Evolutionary conservation across 106 monocot species (phyloP), one percentile per base, ranked within the genome.

Genomic region (Gastrodia elata): DNA sequence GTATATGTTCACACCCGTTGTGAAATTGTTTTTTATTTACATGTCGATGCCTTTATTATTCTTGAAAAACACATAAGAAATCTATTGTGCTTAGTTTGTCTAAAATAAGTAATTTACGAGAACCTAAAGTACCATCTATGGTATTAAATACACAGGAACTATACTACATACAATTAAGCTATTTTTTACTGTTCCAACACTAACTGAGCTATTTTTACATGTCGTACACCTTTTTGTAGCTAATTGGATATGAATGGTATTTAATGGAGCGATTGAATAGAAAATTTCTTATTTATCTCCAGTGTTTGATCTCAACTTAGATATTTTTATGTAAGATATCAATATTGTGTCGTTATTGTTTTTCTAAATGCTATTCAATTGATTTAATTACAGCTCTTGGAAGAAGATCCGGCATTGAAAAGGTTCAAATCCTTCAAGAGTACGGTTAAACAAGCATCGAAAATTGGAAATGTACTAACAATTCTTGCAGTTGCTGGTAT

Each of bases 351-450:
- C 30, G 32, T 61, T 32, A 32, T 61, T 61, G 30, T 4, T 67
- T 35, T 37, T 67, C 16, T 67, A 35, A 16, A 36, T 67, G 36
- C n/a, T 36, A 38, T 67, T 24, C 52, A 52, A 61, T 61, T 28
- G 30, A 61, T 61, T 32, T 32, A 30, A 37, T 67, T 38, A 36
- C 82, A 84, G 82, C 84, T 88, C 38, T 74, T 89, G 78, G 89
- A 89, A 79, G 89, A 80, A 80, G 85, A 89, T 74, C 65, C 83
- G 48, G 80, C 89, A 38, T 79, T 85, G 56, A 89, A 83, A 74
- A 85, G 61, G 75, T 85, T 89, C 61, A 83, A 85, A 74, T 89
- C 85, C 35, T 85, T 83, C 71, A 85, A 83, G 73, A 85, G 81
- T 20, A 77, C 75, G n/a, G 83, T 83, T 52, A 89, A 89, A 68